A percentile compares a stretch with the other conserved stretches of the same genome.
Conservation (phyloP, 2,329 filamentous ascomycete genomes). For the Blastomyces percursus region DNA sequence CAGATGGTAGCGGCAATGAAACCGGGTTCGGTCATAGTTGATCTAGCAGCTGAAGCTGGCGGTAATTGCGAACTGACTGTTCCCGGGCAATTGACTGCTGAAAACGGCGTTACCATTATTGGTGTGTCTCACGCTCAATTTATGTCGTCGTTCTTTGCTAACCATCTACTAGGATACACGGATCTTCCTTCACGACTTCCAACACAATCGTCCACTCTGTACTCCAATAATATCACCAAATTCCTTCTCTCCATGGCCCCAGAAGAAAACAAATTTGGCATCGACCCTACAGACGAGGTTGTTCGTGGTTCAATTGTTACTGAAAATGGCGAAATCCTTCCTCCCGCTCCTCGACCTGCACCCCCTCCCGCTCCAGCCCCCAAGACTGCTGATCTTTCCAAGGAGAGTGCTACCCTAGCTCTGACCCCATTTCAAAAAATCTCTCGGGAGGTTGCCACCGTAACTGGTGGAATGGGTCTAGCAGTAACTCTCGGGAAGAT, state of each 20-base stretch:
- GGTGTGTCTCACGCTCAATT: slow-evolving; percentile 39
- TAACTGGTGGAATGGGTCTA: slow-evolving; percentile 68
- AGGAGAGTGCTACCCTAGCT: slow-evolving; percentile 50
- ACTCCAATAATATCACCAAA: slow-evolving; percentile 90
- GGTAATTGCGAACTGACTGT: slow-evolving; percentile 79
- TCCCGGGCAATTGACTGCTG: slow-evolving; percentile 56
- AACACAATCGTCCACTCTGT: slow-evolving; percentile 79
- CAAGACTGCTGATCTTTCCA: slow-evolving; percentile 27
- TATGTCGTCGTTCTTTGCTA: not conserved
- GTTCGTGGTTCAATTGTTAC: slow-evolving; percentile 77
- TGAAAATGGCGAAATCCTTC: slow-evolving; percentile 62
- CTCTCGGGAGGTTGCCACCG: slow-evolving; percentile 59
- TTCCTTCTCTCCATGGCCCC: slow-evolving; percentile 72
- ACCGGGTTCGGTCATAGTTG: slow-evolving; percentile 77
- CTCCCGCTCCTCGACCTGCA: slow-evolving; percentile 59
- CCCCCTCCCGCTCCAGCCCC: slow-evolving; percentile 42
- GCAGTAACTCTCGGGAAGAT: slow-evolving; percentile 67
- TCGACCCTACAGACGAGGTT: slow-evolving; percentile 75
- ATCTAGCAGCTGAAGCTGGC: slow-evolving; percentile 76
- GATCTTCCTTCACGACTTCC: slow-evolving; percentile 78
- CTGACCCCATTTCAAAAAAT: slow-evolving; percentile 75
- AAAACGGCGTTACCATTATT: slow-evolving; percentile 74
- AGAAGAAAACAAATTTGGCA: slow-evolving; percentile 64
- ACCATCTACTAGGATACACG: slow-evolving; percentile 53
- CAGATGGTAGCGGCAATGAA: slow-evolving; percentile 75